Conservation (phyloP, 768 basidiomycete species). For the Boletellus sp. region DNA sequence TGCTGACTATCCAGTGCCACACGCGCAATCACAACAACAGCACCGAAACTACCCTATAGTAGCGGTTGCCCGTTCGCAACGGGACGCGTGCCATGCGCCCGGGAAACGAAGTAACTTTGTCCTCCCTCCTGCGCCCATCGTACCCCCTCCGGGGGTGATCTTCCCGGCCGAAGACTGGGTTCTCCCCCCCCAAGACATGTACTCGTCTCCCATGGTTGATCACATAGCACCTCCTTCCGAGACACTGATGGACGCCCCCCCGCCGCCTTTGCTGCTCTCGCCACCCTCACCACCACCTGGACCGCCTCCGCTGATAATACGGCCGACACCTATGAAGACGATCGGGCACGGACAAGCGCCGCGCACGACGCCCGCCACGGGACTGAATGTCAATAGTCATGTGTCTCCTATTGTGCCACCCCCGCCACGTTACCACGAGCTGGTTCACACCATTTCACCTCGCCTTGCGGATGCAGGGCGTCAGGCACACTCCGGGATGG, state of each 20-base stretch:
- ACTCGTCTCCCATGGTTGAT: conserved; percentile 4
- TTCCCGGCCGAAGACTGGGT: conserved; percentile 22
- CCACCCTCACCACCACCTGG: conserved; percentile 12
- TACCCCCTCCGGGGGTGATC: conserved; percentile 28
- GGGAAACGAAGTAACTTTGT: conserved; percentile 10
- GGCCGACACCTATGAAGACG: conserved; percentile 12
- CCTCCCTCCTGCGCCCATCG: conserved; percentile 4
- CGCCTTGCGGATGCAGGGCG: conserved; percentile 24
- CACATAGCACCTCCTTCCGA: conserved; percentile 7
- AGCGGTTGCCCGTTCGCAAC: neutral
- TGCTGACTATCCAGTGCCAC: conserved; percentile 18
- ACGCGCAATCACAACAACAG: conserved; percentile 2
- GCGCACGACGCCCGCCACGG: neutral
- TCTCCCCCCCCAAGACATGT: conserved; percentile 10
- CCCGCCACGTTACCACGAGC: conserved; percentile 21
- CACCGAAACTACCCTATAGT: conserved; percentile 8
- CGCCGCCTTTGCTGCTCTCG: conserved; percentile 12
- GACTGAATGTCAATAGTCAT: conserved; percentile 7
- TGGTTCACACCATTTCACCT: conserved; percentile 2
- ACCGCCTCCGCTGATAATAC: conserved; percentile 10
- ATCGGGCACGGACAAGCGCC: conserved; percentile 7
- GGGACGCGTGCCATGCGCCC: conserved; percentile 9
- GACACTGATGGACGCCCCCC: conserved; percentile 7
- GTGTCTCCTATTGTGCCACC: conserved; percentile 11
- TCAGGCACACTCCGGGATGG: conserved; percentile 19